Evolutionary conservation across 164 flowering plant genomes (phyloP), one percentile per base, ranked within the genome.

Genomic region (Vitis riparia): DNA sequence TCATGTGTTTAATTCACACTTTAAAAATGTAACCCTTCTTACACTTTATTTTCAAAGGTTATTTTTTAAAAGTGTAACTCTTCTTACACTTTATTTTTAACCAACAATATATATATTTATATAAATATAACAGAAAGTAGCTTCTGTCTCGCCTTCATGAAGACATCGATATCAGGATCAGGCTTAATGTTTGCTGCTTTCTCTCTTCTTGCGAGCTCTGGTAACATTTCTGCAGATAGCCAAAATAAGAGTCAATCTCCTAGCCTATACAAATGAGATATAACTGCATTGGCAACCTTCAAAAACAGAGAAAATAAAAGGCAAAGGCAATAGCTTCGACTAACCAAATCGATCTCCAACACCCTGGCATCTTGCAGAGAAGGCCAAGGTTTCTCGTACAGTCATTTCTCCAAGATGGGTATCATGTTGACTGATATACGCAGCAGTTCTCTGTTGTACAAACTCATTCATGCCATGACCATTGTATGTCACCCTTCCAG

Each of bases 351-450:
- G 78, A 3, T 78, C 16, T 60, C 89, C 89, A 13, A 86, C 88
- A 9, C 91, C 91, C 59, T 87, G 89, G 67, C 81, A 82, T 71
- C 88, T 82, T 11, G 89, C 87, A 59, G 91, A 81, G 62, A 79
- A 87, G 16, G 85, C 83, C 65, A 88, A 65, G 16, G 89, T 86
- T 71, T 88, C 91, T 55, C 86, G 77, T 1, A 88, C 89, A 16
- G 91, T 87, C 87, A 87, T 70, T 69, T 85, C 86, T 55, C 84
- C 88, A 7, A 87, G 75, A 64, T 87, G 91, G 57, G 79, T 44
- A 70, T 88, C 91, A 67, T 84, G 72, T 65, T 88, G 91, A 59
- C 89, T 83, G 10, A 88, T 83, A 70, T 88, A 88, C 14, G 89
- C 89, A 14, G 89, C 81, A 27, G 89, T 85, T 75, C 85, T 85